Evolutionary conservation across 208 protist genomes (phyloP), one percentile per base, ranked within the genome.

Genomic region (Acanthamoeba triangularis): DNA sequence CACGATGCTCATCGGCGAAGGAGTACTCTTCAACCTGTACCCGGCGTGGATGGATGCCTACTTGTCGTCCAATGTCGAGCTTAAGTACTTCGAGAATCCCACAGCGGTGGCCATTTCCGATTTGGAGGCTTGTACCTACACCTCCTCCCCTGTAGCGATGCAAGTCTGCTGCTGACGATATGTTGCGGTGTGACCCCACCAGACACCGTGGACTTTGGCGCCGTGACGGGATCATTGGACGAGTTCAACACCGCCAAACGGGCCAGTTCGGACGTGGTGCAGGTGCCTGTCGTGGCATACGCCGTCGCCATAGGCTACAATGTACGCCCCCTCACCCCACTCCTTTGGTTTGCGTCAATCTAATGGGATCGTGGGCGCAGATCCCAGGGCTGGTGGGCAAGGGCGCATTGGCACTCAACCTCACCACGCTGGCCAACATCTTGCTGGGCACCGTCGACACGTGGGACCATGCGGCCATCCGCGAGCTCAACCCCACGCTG

Each of bases 41-140:
- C 33, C n/a, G 16, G 69, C n/a, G 37, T 78, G 69, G 69, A 78
- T 78, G 69, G 37, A 78, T 78, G 69, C n/a, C 37, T 78, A 78
- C 37, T 44, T 20, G 33, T 78, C 69, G 13, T 47, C 33, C 30
- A 78, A 44, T 30, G 6, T 78, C 13, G 33, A 44, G 33, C 37
- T 78, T 7, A 35, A 78, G 16, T 78, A 78, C 69, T 78, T 78
- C 10, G 69, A 78, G 69, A 44, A 44, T n/a, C 37, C 69, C 11
- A 78, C 69, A 25, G 0, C 16, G 69, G 0, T 25, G 11, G 69
- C 69, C 5, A 78, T 44, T 11, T 3, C 69, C 69, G 69, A 78
- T 14, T 78, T 78, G 33, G 1, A 35, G 28, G 25, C 69, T 35
- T 47, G 69, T 78, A n/a, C n/a, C n/a, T n/a, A n/a, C n/a, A n/a